Evolutionary conservation across 306 rosid genomes (phyloP).

Genomic region (Cicer pinnatifidum): DNA sequence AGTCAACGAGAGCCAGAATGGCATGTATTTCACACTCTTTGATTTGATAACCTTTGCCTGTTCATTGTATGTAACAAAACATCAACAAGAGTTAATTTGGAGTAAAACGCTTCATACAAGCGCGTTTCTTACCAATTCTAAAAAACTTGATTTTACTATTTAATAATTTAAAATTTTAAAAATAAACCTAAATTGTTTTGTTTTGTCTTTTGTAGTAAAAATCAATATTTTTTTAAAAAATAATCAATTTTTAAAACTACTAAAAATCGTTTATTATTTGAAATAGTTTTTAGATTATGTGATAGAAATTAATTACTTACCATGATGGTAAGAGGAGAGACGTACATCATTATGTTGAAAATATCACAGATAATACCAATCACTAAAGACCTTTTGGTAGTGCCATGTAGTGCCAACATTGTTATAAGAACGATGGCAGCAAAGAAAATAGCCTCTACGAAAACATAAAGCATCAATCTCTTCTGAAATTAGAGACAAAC

Average conservation of each 20-base stretch:
- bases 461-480: slow-evolving; percentile 35
- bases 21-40: slow-evolving; percentile 80
- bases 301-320: slow-evolving; percentile 46
- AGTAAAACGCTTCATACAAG: not conserved
- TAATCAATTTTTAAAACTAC: too few species aligned
- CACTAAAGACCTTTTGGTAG: slow-evolving; percentile 52
- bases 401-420: slow-evolving; percentile 50
- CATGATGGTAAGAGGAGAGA: slow-evolving; percentile 70
- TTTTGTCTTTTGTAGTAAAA: too few species aligned
- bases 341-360: slow-evolving; percentile 74
- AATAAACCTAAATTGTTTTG: too few species aligned
- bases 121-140: too few species aligned
- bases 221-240: too few species aligned
- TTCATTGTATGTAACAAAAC: slow-evolving; percentile 4
- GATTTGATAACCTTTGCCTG: slow-evolving; percentile 68
- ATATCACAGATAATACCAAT: slow-evolving; percentile 73
- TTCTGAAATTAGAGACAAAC: slow-evolving; percentile 50
- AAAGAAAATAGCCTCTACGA: slow-evolving; percentile 45
- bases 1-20: slow-evolving; percentile 68
- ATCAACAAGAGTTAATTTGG: not conserved
- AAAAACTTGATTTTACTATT: too few species aligned
- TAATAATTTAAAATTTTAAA: too few species aligned
- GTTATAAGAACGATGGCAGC: slow-evolving; percentile 48
- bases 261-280: too few species aligned
- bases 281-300: too few species aligned